Evolutionary conservation across 2,329 filamentous ascomycete species (phyloP), one percentile per base, ranked within the genome.

Genomic region (Colletotrichum musae): DNA sequence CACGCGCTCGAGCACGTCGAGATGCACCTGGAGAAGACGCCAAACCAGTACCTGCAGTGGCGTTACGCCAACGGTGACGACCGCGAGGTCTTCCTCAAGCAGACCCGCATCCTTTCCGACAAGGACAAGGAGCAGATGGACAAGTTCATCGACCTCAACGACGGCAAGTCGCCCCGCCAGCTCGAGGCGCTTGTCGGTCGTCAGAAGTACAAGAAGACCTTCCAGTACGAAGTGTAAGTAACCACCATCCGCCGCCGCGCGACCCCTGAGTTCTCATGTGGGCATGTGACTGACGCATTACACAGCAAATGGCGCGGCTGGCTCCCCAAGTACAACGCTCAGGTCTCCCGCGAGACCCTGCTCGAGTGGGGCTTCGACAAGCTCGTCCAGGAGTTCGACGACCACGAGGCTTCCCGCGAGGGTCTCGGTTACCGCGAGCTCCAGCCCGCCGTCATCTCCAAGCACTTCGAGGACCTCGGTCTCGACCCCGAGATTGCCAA

Each of bases 21-120:
- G 84, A 97, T 98, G 95, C 96, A 99, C 79, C 86, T 98, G 75
- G 96, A 99, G 83, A 99, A 99, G 89, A 99, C 96, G 0, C 96
- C 96, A 48, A 98, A 97, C 80, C 96, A 99, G 83, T 99, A 99
- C 79, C 88, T 99, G 41, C 96, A 98, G 83, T 99, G 96, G 96
- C 93, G 96, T 76, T 99, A 98, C 79, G 94, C 94, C 76, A 94
- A 98, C 77, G 96, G 96, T 77, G 96, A 98, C 75, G 96, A 99
- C 76, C 94, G 96, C 59, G 96, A 99, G 80, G 95, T 98, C 48
- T 89, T 97, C 81, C 91, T 99, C 90, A 99, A 99, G 88, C 95
- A 97, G 83, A 98, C 95, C 57, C 94, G 96, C 83, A 87, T 95
- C 62, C 85, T 98, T 69, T 97, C 94, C 1, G 91, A 91, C 0